phyloP scores from a whole-genome alignment of 305 asterid genomes.

The Solanum hybrid region DNA sequence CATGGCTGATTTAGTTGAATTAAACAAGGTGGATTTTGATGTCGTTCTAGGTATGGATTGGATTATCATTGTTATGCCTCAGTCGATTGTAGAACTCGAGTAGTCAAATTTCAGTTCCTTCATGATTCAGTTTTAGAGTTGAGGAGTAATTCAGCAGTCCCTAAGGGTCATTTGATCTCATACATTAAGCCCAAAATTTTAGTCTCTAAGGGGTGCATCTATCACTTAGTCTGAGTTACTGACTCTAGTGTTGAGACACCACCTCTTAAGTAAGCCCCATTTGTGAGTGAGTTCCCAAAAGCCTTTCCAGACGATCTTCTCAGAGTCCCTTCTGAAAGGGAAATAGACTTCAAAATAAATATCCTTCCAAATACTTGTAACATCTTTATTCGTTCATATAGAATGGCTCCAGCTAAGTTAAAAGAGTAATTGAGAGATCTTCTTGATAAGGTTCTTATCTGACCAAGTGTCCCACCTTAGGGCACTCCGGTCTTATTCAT shows the following conservation, averaged over 20 bases:
- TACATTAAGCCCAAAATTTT: neutral
- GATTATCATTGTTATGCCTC: neutral
- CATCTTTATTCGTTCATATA: neutral
- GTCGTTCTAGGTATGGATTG: neutral
- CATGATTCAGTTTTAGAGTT: neutral
- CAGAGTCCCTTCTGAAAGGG: neutral
- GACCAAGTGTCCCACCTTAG: neutral
- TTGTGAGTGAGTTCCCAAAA: neutral
- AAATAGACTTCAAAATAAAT: neutral
- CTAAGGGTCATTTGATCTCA: neutral
- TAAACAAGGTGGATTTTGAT: neutral
- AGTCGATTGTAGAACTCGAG: neutral
- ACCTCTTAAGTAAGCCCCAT: neutral
- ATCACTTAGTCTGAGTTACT: neutral
- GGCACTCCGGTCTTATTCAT: neutral
- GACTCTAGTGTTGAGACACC: neutral
- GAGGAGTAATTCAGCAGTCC: neutral
- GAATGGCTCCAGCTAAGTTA: neutral
- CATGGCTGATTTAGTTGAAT: neutral
- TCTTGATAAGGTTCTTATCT: neutral
- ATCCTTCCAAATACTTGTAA: neutral
- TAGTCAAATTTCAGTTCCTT: neutral
- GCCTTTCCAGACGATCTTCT: neutral
- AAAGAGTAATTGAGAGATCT: neutral
- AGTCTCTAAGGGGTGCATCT: neutral